Percentiles rank a stretch among this genome's conserved stretches.
Evolutionary conservation across 2,329 filamentous ascomycete genomes (phyloP).

Genomic region (Furcasterigmium furcatum): DNA sequence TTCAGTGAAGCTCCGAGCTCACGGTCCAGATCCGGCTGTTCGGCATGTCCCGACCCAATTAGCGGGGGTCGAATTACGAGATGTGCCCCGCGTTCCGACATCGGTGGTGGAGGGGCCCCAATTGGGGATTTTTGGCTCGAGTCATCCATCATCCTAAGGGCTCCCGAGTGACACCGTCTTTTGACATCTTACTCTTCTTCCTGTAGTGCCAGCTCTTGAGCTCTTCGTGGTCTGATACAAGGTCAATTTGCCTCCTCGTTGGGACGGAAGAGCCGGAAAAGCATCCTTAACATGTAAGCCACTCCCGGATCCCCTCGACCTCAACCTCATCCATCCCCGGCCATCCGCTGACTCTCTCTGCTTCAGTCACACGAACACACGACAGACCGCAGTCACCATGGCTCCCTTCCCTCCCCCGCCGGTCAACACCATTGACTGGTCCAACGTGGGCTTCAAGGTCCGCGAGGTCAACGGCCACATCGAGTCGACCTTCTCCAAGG

Average conservation of each 20-base stretch:
- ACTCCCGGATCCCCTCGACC: not conserved
- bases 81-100: not conserved
- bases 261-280: no score
- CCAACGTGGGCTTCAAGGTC: constrained; percentile 86
- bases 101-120: not conserved
- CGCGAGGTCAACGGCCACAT: constrained; percentile 96
- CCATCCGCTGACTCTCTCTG: not conserved
- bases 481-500: constrained; percentile 76
- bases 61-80: not conserved
- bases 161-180: not conserved
- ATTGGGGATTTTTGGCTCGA: not conserved
- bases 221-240: no score
- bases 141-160: not conserved
- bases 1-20: no score
- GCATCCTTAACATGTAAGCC: no score
- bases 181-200: no score
- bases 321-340: not conserved
- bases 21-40: not conserved
- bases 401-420: constrained; percentile 71
- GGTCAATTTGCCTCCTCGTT: no score
- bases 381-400: constrained; percentile 30
- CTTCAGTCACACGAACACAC: not conserved
- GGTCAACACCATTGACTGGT: constrained; percentile 86
- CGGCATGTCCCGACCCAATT: not conserved
- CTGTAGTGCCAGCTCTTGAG: no score